Evolutionary conservation across 176 grass and related monocot species (phyloP), one percentile per base, ranked within the genome.

Genomic region (Zoysia pacifica): DNA sequence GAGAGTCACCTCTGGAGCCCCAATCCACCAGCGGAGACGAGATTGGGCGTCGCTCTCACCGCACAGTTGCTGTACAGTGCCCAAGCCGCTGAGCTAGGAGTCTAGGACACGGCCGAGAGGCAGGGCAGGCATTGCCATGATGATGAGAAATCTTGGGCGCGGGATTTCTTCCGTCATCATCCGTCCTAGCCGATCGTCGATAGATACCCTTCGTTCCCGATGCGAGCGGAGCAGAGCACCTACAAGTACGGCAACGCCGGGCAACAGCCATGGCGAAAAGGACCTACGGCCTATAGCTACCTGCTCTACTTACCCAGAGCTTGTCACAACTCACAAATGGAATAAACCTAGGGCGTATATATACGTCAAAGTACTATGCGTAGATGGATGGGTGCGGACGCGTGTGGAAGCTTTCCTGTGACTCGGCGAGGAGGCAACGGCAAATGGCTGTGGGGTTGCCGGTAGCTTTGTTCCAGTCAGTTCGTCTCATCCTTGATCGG

Each of bases 131-230:
- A 36, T 53, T 62, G 59, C 20, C 67, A 89, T 86, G 73, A 28
- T 28, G 28, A 85, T 78, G 83, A 73, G 61, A 78, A 48, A 89
- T 83, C 87, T 86, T 46, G 10, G 48, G 37, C 61, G 75, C 20
- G 73, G 60, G 87, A 82, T 82, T 65, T 88, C 81, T 53, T 85
- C 48, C 67, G 58, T 78, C 70, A 80, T 37, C 70, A 62, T 62
- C 59, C 20, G 11, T 35, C 59, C 19, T 4, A 1, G 12, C n/a
- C 13, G 18, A 2, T 9, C 3, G 59, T 62, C 18, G 50, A 28
- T 28, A 6, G 66, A 41, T 67, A 14, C 54, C 54, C 12, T 10
- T 82, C 16, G 49, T 65, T 79, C 28, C 39, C 62, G 38, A 3
- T 20, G 55, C 16, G 42, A 39, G 61, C 35, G 5, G 61, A 66